phyloP scores from a whole-genome alignment of 768 basidiomycete genomes.

The Xerocomellus dryophilus region DNA sequence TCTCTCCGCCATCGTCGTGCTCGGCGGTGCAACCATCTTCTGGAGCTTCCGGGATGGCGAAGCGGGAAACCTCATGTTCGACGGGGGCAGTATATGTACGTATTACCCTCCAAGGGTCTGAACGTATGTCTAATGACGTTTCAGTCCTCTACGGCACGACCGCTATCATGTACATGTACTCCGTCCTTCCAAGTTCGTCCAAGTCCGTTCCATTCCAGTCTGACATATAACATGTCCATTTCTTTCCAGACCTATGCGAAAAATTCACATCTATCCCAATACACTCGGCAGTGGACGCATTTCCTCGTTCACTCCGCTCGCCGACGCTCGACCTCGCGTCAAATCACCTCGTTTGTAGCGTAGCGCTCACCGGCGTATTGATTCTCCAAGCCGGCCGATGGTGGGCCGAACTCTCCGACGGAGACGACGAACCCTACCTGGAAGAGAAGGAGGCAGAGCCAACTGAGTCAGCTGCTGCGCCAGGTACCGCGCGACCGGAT shows the following conservation, averaged over 20 bases:
- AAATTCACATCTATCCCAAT: slow-evolving; percentile 59
- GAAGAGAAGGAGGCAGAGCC: slow-evolving; percentile 29
- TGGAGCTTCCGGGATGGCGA: slow-evolving; percentile 76
- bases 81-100: slow-evolving; percentile 85
- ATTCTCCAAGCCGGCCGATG: slow-evolving; percentile 79
- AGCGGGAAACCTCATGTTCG: slow-evolving; percentile 88
- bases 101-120: slow-evolving; percentile 1
- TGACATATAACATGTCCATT: slow-evolving; percentile 8
- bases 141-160: slow-evolving; percentile 75
- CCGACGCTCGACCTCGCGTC: slow-evolving; percentile 79
- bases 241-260: slow-evolving; percentile 47
- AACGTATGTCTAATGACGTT: background rate
- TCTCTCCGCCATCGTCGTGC: slow-evolving; percentile 50
- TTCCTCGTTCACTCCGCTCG: slow-evolving; percentile 59
- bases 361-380: slow-evolving; percentile 83
- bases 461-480: slow-evolving; percentile 5
- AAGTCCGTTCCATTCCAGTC: background rate
- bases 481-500: slow-evolving; percentile 1
- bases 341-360: slow-evolving; percentile 81
- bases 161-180: slow-evolving; percentile 67
- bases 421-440: slow-evolving; percentile 45
- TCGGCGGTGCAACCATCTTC: slow-evolving; percentile 66
- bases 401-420: slow-evolving; percentile 78
- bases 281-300: slow-evolving; percentile 50
- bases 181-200: slow-evolving; percentile 75